phyloP scores from a whole-genome alignment of 371 early-diverging fungal species.

The Entomophthora muscae region DNA sequence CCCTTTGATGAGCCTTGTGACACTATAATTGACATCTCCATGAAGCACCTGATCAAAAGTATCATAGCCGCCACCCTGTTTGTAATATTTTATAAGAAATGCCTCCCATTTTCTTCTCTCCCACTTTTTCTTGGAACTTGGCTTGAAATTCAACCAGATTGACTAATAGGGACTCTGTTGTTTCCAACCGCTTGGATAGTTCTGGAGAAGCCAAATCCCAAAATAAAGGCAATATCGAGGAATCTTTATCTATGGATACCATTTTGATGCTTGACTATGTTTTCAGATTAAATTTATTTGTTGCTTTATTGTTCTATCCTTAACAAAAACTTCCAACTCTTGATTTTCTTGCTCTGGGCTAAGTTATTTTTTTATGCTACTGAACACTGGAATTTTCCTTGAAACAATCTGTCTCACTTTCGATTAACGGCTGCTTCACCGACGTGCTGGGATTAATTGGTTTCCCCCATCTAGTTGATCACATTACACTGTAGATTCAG shows the following conservation, averaged over 20 bases:
- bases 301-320: no score
- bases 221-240: background rate
- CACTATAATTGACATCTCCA: conserved; percentile 66
- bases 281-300: no score
- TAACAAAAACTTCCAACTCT: no score
- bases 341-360: no score
- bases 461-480: no score
- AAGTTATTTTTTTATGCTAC: no score
- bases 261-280: no score
- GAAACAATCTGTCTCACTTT: no score
- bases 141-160: background rate
- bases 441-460: no score
- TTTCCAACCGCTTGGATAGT: background rate
- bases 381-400: no score
- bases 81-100: background rate
- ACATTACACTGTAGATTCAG: no score
- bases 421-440: no score
- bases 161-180: background rate
- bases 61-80: background rate
- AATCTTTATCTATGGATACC: background rate
- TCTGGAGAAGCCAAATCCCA: background rate
- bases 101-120: background rate
- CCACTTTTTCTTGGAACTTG: background rate
- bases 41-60: conserved; percentile 10
- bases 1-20: conserved; percentile 77